Conservation (phyloP, 2,329 filamentous ascomycete genomes). For the Balansia obtecta region DNA sequence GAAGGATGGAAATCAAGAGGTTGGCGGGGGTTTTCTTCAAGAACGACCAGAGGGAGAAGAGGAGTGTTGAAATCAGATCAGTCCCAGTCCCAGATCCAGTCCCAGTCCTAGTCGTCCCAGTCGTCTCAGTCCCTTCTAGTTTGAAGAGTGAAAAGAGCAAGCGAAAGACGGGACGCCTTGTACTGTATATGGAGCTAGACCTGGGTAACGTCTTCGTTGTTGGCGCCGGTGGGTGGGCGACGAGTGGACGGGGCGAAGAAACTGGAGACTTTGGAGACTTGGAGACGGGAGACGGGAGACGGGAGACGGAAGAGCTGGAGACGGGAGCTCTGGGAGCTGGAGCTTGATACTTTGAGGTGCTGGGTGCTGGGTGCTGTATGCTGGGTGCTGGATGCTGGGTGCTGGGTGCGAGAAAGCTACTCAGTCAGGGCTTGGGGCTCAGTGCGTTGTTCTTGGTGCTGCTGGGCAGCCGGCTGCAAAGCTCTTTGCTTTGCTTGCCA, state of each 20-base stretch:
- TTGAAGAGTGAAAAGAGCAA: not conserved
- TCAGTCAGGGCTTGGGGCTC: not conserved
- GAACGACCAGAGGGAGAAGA: conserved; percentile 11
- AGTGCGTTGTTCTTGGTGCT: not conserved
- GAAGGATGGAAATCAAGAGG: conserved; percentile 13
- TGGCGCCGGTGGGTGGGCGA: not conserved
- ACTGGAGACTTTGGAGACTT: not conserved
- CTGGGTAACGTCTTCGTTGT: not conserved
- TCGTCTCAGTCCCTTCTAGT: not conserved
- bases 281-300: not conserved
- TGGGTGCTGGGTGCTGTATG: too few species aligned
- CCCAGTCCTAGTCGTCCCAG: too few species aligned
- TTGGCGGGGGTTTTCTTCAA: conserved; percentile 7
- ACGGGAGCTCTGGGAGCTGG: not conserved
- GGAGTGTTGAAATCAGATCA: conserved; percentile 15
- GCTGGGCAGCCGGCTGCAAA: not conserved
- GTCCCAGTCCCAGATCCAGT: not conserved
- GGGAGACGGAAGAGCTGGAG: too few species aligned
- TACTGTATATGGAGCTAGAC: not conserved
- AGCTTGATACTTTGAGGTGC: not conserved
- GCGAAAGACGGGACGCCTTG: conserved; percentile 3
- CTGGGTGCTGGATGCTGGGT: too few species aligned
- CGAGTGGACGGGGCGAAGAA: not conserved
- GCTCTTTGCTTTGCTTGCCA: too few species aligned
- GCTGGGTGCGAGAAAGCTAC: not conserved